These are phyloP conservation scores for Fusarium dimerum DNA, from an alignment of 2,329 filamentous ascomycete genomes.

Conservation along the genomic window DNA sequence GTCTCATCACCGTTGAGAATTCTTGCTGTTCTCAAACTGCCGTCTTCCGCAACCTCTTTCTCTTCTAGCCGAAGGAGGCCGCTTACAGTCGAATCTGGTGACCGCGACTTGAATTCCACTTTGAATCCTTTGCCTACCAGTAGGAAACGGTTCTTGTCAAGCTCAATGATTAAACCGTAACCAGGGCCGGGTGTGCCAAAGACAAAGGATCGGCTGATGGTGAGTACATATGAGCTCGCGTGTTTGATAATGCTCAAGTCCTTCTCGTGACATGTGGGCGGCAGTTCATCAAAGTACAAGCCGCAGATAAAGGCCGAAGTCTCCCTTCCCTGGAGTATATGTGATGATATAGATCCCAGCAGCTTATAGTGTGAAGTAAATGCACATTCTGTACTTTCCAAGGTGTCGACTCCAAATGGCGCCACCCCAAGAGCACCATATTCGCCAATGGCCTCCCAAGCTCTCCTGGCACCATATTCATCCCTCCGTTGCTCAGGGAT, in stretches of 20 bases:
- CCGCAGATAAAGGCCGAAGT: background rate
- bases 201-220: background rate
- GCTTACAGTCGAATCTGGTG: background rate
- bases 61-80: background rate
- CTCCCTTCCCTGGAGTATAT: background rate
- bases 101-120: background rate
- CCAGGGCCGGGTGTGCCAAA: background rate
- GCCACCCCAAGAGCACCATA: background rate
- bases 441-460: background rate
- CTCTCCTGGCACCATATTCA: background rate
- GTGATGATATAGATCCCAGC: background rate
- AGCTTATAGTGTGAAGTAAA: background rate
- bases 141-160: background rate
- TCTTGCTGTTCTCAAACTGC: background rate
- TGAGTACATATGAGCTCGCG: no score
- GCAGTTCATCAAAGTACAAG: conserved; percentile 3
- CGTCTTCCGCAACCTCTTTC: background rate
- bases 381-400: background rate
- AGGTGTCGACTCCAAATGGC: conserved; percentile 1
- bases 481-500: conserved; percentile 5
- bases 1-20: background rate
- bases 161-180: background rate
- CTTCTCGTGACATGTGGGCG: background rate
- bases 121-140: background rate
- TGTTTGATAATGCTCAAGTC: no score